Evolutionary conservation across 441 rosid genomes (phyloP).

Genomic region (Populus trichocarpa): DNA sequence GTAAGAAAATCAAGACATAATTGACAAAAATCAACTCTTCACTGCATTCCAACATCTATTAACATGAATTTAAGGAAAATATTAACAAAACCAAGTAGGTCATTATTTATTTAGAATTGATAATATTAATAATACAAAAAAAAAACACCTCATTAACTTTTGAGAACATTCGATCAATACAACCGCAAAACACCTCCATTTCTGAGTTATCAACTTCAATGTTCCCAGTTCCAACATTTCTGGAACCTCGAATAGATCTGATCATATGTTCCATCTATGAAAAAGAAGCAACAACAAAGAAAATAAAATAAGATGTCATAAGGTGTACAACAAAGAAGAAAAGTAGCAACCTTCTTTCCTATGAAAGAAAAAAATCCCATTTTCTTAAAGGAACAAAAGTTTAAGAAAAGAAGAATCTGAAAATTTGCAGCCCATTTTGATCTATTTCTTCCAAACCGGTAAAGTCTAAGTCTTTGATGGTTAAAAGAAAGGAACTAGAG

Average conservation of each 20-base stretch:
- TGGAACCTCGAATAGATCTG: slow-evolving; percentile 26
- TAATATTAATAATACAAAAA: not conserved
- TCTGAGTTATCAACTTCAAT: slow-evolving; percentile 31
- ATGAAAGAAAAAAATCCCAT: not conserved
- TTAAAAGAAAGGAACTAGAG: not conserved
- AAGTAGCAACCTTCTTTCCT: not conserved
- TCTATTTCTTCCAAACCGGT: not conserved
- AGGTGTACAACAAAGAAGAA: not conserved
- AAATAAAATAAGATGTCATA: not conserved
- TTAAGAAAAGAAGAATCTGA: not conserved
- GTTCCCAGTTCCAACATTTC: slow-evolving; percentile 17
- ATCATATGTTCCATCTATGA: slow-evolving; percentile 26
- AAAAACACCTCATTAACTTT: slow-evolving; percentile 53
- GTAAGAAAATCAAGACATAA: not conserved
- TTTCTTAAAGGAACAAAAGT: not conserved
- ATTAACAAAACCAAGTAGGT: not conserved
- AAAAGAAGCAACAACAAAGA: not conserved
- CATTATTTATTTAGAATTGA: not conserved
- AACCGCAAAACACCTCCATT: slow-evolving; percentile 38
- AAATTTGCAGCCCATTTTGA: not conserved
- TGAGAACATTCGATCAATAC: slow-evolving; percentile 46
- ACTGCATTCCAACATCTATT: not conserved
- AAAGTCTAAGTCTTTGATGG: not conserved
- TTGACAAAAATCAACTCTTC: not conserved
- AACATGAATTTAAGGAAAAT: not conserved